phyloP scores from a whole-genome alignment of 2,329 filamentous ascomycete genomes.

The Raffaelea albimanens region DNA sequence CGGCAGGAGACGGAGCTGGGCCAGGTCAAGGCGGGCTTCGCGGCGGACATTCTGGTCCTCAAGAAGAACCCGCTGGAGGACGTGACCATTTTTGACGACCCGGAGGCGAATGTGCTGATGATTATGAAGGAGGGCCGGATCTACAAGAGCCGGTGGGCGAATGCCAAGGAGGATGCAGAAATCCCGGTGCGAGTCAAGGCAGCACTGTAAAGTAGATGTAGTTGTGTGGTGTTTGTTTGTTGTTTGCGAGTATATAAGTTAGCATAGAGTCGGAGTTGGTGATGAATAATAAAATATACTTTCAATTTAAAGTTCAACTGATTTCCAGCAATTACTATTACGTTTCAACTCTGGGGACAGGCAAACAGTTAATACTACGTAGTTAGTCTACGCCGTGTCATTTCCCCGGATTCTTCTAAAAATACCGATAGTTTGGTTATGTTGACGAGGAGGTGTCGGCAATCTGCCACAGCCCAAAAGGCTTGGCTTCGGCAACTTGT shows the following conservation, averaged over 20 bases:
- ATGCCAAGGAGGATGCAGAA: not conserved
- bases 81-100: conserved; percentile 35
- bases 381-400: too few species aligned
- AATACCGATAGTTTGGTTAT: too few species aligned
- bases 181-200: not conserved
- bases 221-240: too few species aligned
- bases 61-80: conserved; percentile 41
- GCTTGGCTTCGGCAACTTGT: too few species aligned
- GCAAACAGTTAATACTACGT: too few species aligned
- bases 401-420: too few species aligned
- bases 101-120: conserved; percentile 32
- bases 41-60: conserved; percentile 40
- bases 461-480: too few species aligned
- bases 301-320: too few species aligned
- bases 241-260: not conserved
- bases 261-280: not conserved
- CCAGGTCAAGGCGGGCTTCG: conserved; percentile 35
- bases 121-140: conserved; percentile 44
- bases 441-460: too few species aligned
- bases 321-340: too few species aligned
- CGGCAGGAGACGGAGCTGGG: conserved; percentile 33
- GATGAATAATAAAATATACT: not conserved
- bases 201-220: not conserved
- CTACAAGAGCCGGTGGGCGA: conserved; percentile 14
- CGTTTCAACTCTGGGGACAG: too few species aligned